Percentiles rank a stretch among this genome's conserved stretches.
Conservation (phyloP, 345 rosid species). For the Adansonia digitata region DNA sequence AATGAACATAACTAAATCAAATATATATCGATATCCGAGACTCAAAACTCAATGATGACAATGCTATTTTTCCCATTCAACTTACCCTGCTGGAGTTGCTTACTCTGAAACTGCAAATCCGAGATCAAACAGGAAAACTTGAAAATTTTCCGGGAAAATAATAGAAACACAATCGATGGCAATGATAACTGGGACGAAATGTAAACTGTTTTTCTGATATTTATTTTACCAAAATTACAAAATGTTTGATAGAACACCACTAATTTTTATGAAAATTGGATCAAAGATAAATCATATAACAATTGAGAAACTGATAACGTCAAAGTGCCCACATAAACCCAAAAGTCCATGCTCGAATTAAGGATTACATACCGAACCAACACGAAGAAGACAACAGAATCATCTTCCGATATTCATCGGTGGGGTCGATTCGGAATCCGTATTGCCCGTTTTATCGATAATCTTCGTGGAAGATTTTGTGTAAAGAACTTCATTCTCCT, state of each 20-base stretch:
- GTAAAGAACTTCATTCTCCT: conserved; percentile 47
- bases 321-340: conserved; percentile 14
- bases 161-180: neutral
- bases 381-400: conserved; percentile 20
- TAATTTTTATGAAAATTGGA: conserved; percentile 2
- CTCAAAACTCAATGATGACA: neutral
- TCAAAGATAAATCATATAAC: neutral
- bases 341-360: conserved; percentile 15
- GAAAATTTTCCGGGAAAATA: no score
- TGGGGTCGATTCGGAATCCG: neutral
- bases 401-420: neutral
- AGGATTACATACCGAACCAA: conserved; percentile 28
- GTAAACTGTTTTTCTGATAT: neutral
- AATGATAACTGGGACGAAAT: neutral
- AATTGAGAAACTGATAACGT: neutral
- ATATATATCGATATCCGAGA: no score
- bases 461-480: neutral
- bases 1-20: no score
- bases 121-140: neutral
- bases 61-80: neutral
- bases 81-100: neutral
- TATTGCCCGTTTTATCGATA: neutral
- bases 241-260: neutral
- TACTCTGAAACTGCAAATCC: neutral
- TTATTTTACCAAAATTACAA: neutral